Base-by-base conservation (phyloP, 164 flowering plant genomes). In the Chimonanthus praecox region DNA sequence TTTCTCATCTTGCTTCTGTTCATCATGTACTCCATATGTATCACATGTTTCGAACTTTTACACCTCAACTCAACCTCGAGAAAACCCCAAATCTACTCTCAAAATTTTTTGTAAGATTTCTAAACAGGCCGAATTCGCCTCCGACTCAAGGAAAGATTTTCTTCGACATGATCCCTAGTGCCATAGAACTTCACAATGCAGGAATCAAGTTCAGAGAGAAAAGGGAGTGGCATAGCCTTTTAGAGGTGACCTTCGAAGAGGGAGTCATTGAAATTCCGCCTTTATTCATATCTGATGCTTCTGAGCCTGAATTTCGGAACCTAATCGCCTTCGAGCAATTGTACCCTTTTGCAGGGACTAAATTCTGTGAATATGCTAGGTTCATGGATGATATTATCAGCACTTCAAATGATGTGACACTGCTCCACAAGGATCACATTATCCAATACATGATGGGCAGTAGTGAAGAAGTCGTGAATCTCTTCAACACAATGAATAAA, bases 341-440 rank as follows among this genome's bases (percentile, higher is more conserved):
- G 69, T 85, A 87, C 60, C 86, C 78, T 0, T 84, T 84, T 43
- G 84, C 78, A 0, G 86, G 85, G n/a, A 80, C 76, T 6, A 83
- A 83, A 64, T 80, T 87, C 50, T 82, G 89, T 0, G 75, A 85
- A 0, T 88, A 82, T 69, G 74, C 84, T 0, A 80, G 82, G 61
- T 85, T 88, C 79, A 87, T 88, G 87, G 88, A 88, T 76, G 80
- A 83, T 75, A 77, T 88, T 58, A 81, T 88, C 21, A 88, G 85
- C 73, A 77, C 76, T 7, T 81, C 78, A 0, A 80, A 58, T 73
- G 92, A 85, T 47, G 87, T 88, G 10, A 81, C 69, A 21, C 78
- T 84, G 4, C 78, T 85, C 9, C 83, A 80, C 73, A 71, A 77
- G 0, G 49, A 69, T 5, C 83, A 85, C n/a, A 86, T 88, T 54